These are phyloP conservation scores for Xylaria scruposa DNA, from an alignment of 495 filamentous ascomycete species.

Conservation along the genomic window DNA sequence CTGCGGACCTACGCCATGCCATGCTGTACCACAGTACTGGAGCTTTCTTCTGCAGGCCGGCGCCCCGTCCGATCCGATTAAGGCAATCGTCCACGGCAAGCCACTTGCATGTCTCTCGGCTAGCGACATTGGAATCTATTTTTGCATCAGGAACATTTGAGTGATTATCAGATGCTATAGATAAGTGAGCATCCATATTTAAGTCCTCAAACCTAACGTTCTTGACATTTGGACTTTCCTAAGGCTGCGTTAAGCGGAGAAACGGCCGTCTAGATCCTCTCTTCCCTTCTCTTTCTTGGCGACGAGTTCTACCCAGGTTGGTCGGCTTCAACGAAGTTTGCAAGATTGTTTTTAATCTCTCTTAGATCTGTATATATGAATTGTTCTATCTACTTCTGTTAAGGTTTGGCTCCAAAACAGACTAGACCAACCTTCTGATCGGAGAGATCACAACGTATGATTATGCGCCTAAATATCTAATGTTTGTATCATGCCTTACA, in stretches of 20 bases:
- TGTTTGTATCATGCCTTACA: neutral
- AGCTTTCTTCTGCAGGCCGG: neutral
- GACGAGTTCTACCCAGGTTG: neutral
- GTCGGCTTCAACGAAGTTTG: neutral
- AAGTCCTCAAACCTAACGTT: neutral
- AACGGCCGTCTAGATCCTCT: neutral
- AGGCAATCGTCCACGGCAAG: neutral
- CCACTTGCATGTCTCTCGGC: slow-evolving; percentile 6
- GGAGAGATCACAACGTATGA: neutral
- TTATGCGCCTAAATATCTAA: neutral
- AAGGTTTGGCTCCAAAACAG: neutral
- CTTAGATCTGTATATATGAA: no score
- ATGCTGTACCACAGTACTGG: slow-evolving; percentile 2
- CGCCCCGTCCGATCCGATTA: neutral
- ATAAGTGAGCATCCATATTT: neutral
- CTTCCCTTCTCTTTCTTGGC: neutral
- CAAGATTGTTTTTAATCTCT: neutral
- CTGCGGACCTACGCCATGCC: neutral
- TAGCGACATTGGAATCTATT: slow-evolving; percentile 3
- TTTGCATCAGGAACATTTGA: neutral
- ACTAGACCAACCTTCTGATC: neutral
- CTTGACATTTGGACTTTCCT: neutral
- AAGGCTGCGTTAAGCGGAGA: neutral
- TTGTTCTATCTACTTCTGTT: neutral
- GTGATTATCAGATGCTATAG: neutral